Percentiles rank a stretch among this genome's conserved stretches.
phyloP scores from a whole-genome alignment of 495 filamentous ascomycete species.

The Corynascus novoguineensis region DNA sequence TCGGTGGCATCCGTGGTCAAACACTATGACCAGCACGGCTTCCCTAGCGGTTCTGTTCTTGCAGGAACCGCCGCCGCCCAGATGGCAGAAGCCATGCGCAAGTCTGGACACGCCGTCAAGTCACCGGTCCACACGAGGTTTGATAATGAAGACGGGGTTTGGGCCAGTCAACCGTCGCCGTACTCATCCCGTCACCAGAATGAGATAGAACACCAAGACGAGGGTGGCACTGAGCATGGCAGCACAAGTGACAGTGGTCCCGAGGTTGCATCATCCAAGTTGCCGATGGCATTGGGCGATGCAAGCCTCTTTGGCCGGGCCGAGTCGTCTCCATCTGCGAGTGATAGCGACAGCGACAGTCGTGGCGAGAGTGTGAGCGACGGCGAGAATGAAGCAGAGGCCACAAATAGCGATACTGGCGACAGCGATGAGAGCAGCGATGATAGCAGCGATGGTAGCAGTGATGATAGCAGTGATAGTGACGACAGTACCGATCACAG shows the following conservation, averaged over 20 bases:
- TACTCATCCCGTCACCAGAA: neutral
- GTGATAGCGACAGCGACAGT: slow-evolving; percentile 6
- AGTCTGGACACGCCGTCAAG: slow-evolving; percentile 26
- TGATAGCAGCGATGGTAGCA: neutral
- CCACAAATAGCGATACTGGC: slow-evolving; percentile 11
- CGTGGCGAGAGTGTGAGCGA: neutral
- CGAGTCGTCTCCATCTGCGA: neutral
- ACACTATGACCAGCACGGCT: slow-evolving; percentile 45
- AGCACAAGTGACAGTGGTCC: slow-evolving; percentile 21
- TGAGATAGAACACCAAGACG: neutral
- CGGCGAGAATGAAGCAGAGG: neutral
- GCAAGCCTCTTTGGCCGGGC: neutral
- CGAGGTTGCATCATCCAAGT: slow-evolving; percentile 18
- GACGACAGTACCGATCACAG: slow-evolving; percentile 13
- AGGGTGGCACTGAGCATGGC: slow-evolving; percentile 2
- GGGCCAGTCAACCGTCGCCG: slow-evolving; percentile 1
- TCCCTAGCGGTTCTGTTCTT: slow-evolving; percentile 46
- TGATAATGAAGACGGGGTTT: slow-evolving; percentile 20
- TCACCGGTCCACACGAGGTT: slow-evolving; percentile 31
- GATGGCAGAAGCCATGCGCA: slow-evolving; percentile 32
- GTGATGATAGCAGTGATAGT: neutral
- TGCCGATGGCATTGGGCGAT: neutral
- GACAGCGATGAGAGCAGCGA: slow-evolving; percentile 3
- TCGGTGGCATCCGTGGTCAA: slow-evolving; percentile 30
- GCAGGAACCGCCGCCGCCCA: slow-evolving; percentile 36